Conservation (phyloP, 352 stramenopile species). For the Salisapilia sapeloensis region DNA sequence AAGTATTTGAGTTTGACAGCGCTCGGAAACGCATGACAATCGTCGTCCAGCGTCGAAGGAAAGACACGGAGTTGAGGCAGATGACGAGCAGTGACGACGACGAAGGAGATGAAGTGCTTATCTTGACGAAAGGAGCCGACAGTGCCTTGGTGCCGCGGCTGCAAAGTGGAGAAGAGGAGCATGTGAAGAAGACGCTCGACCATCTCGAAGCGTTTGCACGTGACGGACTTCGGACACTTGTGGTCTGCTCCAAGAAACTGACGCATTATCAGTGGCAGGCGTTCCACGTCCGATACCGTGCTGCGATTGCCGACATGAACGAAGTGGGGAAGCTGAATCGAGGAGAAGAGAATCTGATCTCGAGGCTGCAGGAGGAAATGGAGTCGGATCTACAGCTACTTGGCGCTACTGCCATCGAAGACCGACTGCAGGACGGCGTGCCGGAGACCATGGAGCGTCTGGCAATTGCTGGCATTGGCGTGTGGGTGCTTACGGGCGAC, state of each 20-base stretch:
- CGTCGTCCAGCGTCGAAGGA: slow-evolving; percentile 53
- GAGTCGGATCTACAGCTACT: slow-evolving; percentile 63
- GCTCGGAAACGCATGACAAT: slow-evolving; percentile 78
- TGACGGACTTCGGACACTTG: slow-evolving; percentile 77
- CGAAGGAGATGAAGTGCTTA: slow-evolving; percentile 29
- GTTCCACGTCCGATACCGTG: slow-evolving; percentile 54
- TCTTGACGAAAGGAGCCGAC: slow-evolving; percentile 72
- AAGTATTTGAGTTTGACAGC: slow-evolving; percentile 90
- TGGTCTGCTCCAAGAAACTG: slow-evolving; percentile 62
- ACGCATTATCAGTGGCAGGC: slow-evolving; percentile 29
- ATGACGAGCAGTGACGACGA: slow-evolving; percentile 45
- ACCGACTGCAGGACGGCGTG: slow-evolving; percentile 69
- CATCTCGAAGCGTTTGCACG: slow-evolving; percentile 74
- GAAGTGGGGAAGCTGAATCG: slow-evolving; percentile 54
- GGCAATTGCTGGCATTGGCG: slow-evolving; percentile 53
- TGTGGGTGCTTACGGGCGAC: slow-evolving; percentile 81
- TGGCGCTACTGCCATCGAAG: slow-evolving; percentile 75
- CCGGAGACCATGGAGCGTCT: slow-evolving; percentile 66
- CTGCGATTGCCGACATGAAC: slow-evolving; percentile 29
- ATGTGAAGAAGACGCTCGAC: slow-evolving; percentile 23
- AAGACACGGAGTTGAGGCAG: slow-evolving; percentile 44
- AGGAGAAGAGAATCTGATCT: slow-evolving; percentile 42
- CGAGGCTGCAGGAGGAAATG: slow-evolving; percentile 55
- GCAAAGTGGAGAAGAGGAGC: slow-evolving; percentile 13
- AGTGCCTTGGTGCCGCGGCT: slow-evolving; percentile 76